These are phyloP conservation scores for Globisporangium parvum DNA, from an alignment of 352 stramenopile genomes.

Conservation along the genomic window DNA sequence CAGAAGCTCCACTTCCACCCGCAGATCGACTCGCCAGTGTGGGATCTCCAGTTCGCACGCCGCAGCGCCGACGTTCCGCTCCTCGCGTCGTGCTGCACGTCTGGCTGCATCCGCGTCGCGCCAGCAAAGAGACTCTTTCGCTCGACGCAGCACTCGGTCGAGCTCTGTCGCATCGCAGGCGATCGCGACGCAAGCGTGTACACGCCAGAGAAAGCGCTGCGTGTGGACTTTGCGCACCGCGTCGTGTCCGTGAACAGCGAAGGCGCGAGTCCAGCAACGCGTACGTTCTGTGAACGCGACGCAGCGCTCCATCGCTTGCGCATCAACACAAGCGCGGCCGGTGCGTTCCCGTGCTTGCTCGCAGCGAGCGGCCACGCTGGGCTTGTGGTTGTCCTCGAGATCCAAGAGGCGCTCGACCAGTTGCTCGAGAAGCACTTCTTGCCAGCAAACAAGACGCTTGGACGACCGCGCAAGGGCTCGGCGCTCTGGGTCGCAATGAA, in stretches of 20 bases:
- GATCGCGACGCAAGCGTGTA: constrained; percentile 48
- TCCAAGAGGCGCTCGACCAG: constrained; percentile 54
- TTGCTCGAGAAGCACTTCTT: constrained; percentile 47
- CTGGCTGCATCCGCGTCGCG: constrained; percentile 54
- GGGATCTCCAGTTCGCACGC: constrained; percentile 60
- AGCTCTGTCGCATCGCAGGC: constrained; percentile 58
- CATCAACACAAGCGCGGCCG: constrained; percentile 33
- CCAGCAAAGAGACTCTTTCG: constrained; percentile 65
- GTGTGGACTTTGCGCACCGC: constrained; percentile 38
- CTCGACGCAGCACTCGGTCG: constrained; percentile 53
- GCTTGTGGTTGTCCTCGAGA: constrained; percentile 65
- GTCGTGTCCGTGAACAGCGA: constrained; percentile 43
- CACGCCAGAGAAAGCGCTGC: constrained; percentile 50
- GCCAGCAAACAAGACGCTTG: constrained; percentile 43
- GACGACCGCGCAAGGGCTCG: constrained; percentile 21
- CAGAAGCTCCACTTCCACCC: constrained; percentile 80
- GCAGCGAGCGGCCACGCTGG: constrained; percentile 59
- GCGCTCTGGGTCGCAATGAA: constrained; percentile 14
- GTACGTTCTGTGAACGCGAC: constrained; percentile 72
- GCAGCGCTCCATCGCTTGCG: constrained; percentile 68
- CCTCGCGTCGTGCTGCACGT: constrained; percentile 61
- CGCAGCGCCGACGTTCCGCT: constrained; percentile 36
- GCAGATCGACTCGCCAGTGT: constrained; percentile 81
- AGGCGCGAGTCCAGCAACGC: constrained; percentile 27
- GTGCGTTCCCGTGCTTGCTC: constrained; percentile 55